phyloP scores from a whole-genome alignment of 371 early-diverging fungal species.

The Synchytrium microbalum region DNA sequence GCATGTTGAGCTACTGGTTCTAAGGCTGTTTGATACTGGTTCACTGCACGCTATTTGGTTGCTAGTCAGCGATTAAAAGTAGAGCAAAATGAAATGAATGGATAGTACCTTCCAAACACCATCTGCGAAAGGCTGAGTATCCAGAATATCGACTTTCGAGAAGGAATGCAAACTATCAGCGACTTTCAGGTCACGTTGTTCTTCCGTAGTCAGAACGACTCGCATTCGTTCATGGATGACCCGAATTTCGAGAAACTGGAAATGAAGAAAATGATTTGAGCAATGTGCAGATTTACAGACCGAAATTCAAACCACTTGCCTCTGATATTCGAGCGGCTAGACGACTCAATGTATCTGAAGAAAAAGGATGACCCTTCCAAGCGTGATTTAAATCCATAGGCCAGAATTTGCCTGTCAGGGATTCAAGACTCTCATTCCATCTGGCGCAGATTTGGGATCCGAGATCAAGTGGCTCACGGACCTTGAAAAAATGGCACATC shows the following conservation, averaged over 20 bases:
- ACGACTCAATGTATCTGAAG: not conserved
- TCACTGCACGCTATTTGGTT: constrained; percentile 18
- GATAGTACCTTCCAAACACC: not conserved
- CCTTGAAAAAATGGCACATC: not conserved
- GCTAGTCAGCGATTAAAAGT: not conserved
- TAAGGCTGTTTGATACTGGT: constrained; percentile 21
- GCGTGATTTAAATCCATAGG: not conserved
- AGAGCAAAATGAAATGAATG: not conserved
- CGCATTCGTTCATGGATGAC: not conserved
- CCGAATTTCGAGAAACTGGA: not conserved
- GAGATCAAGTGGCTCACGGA: not conserved
- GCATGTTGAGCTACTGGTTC: constrained; percentile 22
- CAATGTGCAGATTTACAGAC: not conserved
- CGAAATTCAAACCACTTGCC: not conserved
- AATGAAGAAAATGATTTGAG: no score
- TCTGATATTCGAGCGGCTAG: not conserved
- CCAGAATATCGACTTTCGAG: not conserved
- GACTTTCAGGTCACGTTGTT: not conserved
- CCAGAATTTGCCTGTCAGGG: constrained; percentile 1
- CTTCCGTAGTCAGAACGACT: not conserved
- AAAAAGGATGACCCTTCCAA: not conserved
- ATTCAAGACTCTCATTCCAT: not conserved
- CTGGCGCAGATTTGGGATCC: not conserved
- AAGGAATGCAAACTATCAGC: not conserved
- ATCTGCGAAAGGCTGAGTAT: not conserved